A percentile compares a stretch with the other conserved stretches of the same genome.
Evolutionary conservation across 371 early-diverging fungal species (phyloP).

Genomic region (Parasitella parasitica): DNA sequence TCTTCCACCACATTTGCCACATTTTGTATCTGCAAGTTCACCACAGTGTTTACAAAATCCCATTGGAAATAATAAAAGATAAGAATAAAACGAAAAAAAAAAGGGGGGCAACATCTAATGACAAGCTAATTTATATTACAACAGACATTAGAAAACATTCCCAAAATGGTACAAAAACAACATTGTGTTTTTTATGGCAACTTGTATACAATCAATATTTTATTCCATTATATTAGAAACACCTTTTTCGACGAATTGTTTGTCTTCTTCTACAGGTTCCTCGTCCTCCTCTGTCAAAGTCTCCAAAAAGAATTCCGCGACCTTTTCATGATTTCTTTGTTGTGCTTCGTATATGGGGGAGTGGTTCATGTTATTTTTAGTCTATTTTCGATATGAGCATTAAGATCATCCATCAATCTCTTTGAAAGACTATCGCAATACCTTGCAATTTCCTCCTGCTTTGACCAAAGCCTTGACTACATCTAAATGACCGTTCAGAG

Average conservation of each 20-base stretch:
- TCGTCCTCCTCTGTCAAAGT: conserved; percentile 59
- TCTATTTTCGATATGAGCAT: too few relatives aligned
- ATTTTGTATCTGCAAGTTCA: conserved; percentile 55
- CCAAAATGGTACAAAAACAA: conserved; percentile 9
- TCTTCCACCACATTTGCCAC: conserved; percentile 59
- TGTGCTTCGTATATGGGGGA: conserved; percentile 71
- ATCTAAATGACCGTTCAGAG: conserved; percentile 76
- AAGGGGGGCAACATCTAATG: not conserved
- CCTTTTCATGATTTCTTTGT: conserved; percentile 60
- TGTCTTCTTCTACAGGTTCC: conserved; percentile 49
- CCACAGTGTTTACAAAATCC: conserved; percentile 65
- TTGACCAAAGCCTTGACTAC: conserved; percentile 62
- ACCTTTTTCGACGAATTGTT: conserved; percentile 47
- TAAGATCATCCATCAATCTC: too few relatives aligned
- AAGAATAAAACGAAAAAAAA: conserved; percentile 3
- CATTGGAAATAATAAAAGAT: conserved; percentile 33
- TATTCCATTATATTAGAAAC: conserved; percentile 12
- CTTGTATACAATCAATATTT: conserved; percentile 4
- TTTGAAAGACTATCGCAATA: too few relatives aligned
- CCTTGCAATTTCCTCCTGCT: conserved; percentile 64
- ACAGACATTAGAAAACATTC: conserved; percentile 16
- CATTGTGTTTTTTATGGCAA: not conserved
- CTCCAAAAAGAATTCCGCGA: conserved; percentile 63
- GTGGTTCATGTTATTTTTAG: conserved; percentile 59
- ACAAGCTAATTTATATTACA: not conserved